phyloP scores from a whole-genome alignment of 176 grass and related monocot genomes.

The Zoysia japonica region DNA sequence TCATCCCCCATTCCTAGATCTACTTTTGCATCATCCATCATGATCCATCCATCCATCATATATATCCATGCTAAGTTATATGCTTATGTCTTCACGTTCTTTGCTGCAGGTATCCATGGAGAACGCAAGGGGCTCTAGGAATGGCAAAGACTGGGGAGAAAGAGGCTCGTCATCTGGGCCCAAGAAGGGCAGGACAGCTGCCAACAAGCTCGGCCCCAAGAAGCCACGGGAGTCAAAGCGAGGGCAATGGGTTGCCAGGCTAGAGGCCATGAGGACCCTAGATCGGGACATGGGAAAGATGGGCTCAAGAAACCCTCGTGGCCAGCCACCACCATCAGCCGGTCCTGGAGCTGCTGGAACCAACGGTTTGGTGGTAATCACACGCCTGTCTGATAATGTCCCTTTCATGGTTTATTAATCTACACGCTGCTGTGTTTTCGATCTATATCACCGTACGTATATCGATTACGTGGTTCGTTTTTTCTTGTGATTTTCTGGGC shows the following conservation, averaged over 20 bases:
- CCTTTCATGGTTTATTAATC: neutral
- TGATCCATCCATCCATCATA: too few species aligned
- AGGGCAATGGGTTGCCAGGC: neutral
- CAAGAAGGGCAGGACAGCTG: neutral
- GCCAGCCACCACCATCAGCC: neutral
- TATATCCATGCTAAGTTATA: neutral
- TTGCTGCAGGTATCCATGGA: neutral
- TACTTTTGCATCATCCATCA: neutral
- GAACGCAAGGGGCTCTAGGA: neutral
- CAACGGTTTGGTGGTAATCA: neutral
- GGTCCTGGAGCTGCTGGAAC: neutral
- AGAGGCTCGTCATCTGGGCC: neutral
- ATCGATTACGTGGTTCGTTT: too few species aligned
- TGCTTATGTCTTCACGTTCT: neutral
- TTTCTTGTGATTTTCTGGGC: neutral
- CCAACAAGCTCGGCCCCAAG: neutral
- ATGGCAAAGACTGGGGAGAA: neutral
- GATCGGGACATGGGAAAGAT: neutral
- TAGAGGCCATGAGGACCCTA: neutral
- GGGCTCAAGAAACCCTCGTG: neutral
- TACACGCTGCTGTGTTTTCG: neutral
- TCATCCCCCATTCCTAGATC: neutral
- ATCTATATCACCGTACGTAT: neutral
- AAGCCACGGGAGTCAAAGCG: neutral
- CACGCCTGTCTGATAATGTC: neutral